These are phyloP conservation scores for Trichocomaceae sp. DNA, from an alignment of 2,329 filamentous ascomycete genomes.

Conservation along the genomic window DNA sequence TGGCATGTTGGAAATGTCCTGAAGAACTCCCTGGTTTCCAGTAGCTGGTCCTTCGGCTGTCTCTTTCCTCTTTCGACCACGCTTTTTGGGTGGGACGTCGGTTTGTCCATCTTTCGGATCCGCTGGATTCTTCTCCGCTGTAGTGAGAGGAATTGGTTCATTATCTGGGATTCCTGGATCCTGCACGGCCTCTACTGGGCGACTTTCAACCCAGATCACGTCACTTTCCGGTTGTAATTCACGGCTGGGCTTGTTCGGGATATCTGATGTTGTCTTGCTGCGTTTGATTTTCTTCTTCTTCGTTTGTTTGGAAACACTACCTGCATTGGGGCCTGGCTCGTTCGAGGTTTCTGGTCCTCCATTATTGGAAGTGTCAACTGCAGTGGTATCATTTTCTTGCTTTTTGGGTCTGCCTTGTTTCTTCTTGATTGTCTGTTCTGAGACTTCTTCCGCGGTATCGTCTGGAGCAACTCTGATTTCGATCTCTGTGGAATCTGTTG, in stretches of 20 bases:
- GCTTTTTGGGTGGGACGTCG: conserved; percentile 35
- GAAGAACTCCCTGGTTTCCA: conserved; percentile 2
- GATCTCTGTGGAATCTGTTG: conserved; percentile 1
- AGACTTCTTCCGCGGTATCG: not conserved
- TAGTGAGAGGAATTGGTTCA: too few relatives aligned
- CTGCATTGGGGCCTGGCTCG: not conserved
- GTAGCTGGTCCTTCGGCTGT: not conserved
- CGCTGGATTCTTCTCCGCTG: conserved; percentile 5
- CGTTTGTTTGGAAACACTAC: conserved; percentile 19
- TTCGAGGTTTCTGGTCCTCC: not conserved
- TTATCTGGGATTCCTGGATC: not conserved
- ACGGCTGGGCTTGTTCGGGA: conserved; percentile 19
- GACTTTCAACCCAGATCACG: conserved; percentile 37
- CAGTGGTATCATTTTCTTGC: conserved; percentile 1
- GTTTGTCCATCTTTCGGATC: conserved; percentile 11
- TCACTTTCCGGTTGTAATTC: conserved; percentile 33
- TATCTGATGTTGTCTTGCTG: conserved; percentile 35
- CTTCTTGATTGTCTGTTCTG: conserved; percentile 1
- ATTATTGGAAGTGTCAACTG: not conserved
- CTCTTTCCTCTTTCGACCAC: conserved; percentile 36
- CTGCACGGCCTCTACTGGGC: conserved; percentile 13
- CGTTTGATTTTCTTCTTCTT: conserved; percentile 44
- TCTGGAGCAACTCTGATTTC: not conserved
- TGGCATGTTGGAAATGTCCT: conserved; percentile 9
- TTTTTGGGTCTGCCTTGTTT: conserved; percentile 8